phyloP scores from a whole-genome alignment of 2,329 filamentous ascomycete genomes.

The Ophiostoma sp. region DNA sequence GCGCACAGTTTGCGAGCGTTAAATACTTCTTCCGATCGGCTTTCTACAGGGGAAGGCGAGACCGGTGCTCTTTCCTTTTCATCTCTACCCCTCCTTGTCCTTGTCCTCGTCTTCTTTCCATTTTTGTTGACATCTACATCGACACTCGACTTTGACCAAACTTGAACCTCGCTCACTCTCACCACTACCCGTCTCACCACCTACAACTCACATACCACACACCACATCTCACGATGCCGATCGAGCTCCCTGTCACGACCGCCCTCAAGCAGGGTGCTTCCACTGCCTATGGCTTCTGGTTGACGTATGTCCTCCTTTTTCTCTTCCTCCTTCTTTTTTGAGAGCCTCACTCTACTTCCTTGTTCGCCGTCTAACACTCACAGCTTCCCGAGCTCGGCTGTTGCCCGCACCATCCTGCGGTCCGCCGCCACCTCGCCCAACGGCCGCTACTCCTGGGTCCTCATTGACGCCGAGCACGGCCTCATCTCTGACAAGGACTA shows the following conservation, averaged over 20 bases:
- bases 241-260: constrained; percentile 19
- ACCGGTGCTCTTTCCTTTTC: background rate
- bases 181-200: background rate
- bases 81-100: background rate
- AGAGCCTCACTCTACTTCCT: background rate
- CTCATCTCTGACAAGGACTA: constrained; percentile 42
- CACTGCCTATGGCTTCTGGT: constrained; percentile 30
- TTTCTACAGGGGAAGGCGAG: background rate
- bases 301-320: constrained; percentile 25
- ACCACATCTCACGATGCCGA: constrained; percentile 20
- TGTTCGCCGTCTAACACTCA: background rate
- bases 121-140: background rate
- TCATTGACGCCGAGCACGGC: constrained; percentile 44
- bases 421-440: constrained; percentile 22
- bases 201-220: background rate
- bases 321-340: background rate
- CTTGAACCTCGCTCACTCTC: background rate
- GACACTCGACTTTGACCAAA: background rate
- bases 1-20: background rate
- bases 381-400: constrained; percentile 27
- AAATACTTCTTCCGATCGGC: constrained; percentile 3
- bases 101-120: background rate
- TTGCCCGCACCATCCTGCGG: constrained; percentile 30
- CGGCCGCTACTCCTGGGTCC: constrained; percentile 36
- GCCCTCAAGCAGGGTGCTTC: constrained; percentile 9